phyloP scores from a whole-genome alignment of 2,329 filamentous ascomycete species.

The Podosphaera fusca region DNA sequence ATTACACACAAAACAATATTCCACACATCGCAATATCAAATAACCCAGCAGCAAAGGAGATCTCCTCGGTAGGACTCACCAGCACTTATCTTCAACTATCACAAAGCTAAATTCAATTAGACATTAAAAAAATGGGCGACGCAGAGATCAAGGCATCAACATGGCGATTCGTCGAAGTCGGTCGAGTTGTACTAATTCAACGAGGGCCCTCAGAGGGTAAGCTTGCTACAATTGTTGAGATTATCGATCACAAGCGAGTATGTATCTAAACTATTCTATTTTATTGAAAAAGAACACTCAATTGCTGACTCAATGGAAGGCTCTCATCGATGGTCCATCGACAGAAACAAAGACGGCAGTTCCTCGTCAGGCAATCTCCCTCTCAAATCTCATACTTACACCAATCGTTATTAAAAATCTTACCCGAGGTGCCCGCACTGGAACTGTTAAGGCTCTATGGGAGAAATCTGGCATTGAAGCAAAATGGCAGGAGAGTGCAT shows the following conservation, averaged over 20 bases:
- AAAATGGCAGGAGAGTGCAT: conserved; percentile 80
- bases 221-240: conserved; percentile 90
- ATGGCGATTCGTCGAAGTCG: conserved; percentile 96
- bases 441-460: conserved; percentile 71
- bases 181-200: conserved; percentile 86
- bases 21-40: too few relatives aligned
- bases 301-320: conserved; percentile 28
- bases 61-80: neutral
- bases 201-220: conserved; percentile 58
- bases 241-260: conserved; percentile 99
- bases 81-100: neutral
- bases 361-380: conserved; percentile 65
- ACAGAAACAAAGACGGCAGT: conserved; percentile 57
- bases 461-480: conserved; percentile 74
- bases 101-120: neutral
- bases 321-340: conserved; percentile 86
- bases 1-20: neutral
- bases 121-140: conserved; percentile 48
- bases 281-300: neutral
- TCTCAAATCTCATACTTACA: conserved; percentile 71
- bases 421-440: conserved; percentile 62
- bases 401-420: conserved; percentile 71
- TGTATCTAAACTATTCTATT: conserved; percentile 23
- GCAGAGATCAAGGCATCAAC: conserved; percentile 59
- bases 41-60: neutral